Evolutionary conservation across 352 stramenopile species (phyloP).

Genomic region (Phytophthora pluvialis): DNA sequence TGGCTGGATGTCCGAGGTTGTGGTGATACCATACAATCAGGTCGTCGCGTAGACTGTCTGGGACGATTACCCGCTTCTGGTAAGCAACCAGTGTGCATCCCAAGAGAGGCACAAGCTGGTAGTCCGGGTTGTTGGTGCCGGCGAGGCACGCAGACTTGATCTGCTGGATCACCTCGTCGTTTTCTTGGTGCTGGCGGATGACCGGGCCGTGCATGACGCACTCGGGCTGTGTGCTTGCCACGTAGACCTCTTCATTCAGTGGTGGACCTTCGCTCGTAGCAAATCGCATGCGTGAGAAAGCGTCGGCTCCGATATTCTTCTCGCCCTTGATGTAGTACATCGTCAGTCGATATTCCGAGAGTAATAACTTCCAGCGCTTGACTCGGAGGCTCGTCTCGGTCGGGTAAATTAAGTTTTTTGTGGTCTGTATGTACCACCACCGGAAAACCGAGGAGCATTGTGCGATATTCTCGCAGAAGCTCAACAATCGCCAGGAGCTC

Average conservation of each 20-base stretch:
- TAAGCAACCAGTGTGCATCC: conserved; percentile 1
- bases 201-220: conserved; percentile 11
- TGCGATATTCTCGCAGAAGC: no score
- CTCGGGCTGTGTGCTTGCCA: not conserved
- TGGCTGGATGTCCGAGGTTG: not conserved
- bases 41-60: conserved; percentile 1
- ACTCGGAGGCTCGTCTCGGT: no score
- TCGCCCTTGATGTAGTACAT: no score
- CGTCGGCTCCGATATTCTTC: no score
- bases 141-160: conserved; percentile 7
- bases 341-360: no score
- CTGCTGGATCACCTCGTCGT: not conserved
- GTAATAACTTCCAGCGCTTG: no score
- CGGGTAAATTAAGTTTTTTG: no score
- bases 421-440: no score
- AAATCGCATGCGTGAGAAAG: no score
- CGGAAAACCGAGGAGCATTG: no score
- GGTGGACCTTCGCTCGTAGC: no score
- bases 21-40: conserved; percentile 11
- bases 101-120: conserved; percentile 8
- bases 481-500: no score
- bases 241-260: conserved; percentile 1
- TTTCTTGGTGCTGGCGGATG: conserved; percentile 9
- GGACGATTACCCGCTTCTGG: conserved; percentile 7
- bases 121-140: conserved; percentile 19